A percentile compares a stretch with the other conserved stretches of the same genome.
Conservation (phyloP, 78 protist genomes). For the Dictyostelium firmibasis region DNA sequence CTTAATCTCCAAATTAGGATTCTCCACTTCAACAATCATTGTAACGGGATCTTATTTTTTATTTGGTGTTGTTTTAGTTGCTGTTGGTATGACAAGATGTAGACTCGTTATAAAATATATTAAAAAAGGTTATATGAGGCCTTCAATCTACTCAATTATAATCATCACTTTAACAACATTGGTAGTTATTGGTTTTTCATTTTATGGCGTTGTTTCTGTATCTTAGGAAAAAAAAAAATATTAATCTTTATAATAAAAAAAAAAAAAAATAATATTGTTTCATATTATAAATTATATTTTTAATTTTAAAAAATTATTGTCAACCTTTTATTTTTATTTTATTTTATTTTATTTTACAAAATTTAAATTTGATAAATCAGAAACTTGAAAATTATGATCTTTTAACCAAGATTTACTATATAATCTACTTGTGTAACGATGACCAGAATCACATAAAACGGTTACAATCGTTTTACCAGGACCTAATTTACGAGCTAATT, state of each 20-base stretch:
- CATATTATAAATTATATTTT: no score
- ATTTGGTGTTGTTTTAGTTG: neutral
- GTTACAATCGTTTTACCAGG: constrained; percentile 89
- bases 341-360: constrained; percentile 18
- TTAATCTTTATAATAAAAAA: no score
- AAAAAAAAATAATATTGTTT: no score
- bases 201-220: neutral
- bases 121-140: constrained; percentile 15
- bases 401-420: constrained; percentile 75
- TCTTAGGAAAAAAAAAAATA: neutral
- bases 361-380: neutral
- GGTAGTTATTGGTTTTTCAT: neutral
- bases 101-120: neutral
- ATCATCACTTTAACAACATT: neutral
- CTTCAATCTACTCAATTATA: neutral
- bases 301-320: no score
- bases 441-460: constrained; percentile 86
- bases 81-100: neutral
- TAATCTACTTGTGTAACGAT: constrained; percentile 75
- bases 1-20: neutral
- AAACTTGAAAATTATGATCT: constrained; percentile 31
- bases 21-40: neutral
- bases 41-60: neutral
- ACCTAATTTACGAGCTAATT: constrained; percentile 79
- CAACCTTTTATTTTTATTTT: neutral